Evolutionary conservation across 495 filamentous ascomycete species (phyloP), one percentile per base, ranked within the genome.

Genomic region (Astrocystis sublimbata): DNA sequence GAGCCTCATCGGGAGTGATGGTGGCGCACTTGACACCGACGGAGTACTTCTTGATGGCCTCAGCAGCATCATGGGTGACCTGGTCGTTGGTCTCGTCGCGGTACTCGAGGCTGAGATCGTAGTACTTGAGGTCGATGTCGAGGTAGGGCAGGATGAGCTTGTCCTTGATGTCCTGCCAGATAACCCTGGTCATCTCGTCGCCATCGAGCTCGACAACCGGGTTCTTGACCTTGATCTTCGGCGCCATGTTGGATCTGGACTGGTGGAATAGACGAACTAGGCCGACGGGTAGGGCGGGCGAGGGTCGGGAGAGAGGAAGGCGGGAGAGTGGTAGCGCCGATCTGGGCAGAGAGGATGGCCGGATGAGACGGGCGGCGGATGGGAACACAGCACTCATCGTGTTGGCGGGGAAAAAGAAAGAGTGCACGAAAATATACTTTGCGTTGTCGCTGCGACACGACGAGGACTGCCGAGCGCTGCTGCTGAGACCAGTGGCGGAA

Each of bases 21-120:
- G 94, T 98, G 59, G 94, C 94, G 77, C 94, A 98, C 84, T 98
- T 98, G 77, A 98, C 92, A 76, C 94, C 94, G 54, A 98, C 94
- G 52, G 88, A 89, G 83, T 98, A 97, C 83, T 97, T 96, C 84
- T 96, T 92, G 80, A 97, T 97, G 28, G 94, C 94, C 79, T 97
- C 93, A 43, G 94, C 94, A 55, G 92, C 89, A 70, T 98, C 93
- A 65, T 90, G 68, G 54, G 94, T 98, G 75, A 98, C 93, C 80
- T 97, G 81, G 76, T 98, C 94, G 70, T 96, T 87, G 71, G 94
- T 98, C 82, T 96, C 75, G 73, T 98, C 93, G 73, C 94, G 91
- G 82, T 96, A 96, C 75, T 91, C 88, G 35, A 98, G 86, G 62
- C 94, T 94, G 66, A 98, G 79, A 73, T 98, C 94, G 80, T 97